Evolutionary conservation across 1,284 basidiomycete genomes (phyloP).

Genomic region (Ustilago lituana): DNA sequence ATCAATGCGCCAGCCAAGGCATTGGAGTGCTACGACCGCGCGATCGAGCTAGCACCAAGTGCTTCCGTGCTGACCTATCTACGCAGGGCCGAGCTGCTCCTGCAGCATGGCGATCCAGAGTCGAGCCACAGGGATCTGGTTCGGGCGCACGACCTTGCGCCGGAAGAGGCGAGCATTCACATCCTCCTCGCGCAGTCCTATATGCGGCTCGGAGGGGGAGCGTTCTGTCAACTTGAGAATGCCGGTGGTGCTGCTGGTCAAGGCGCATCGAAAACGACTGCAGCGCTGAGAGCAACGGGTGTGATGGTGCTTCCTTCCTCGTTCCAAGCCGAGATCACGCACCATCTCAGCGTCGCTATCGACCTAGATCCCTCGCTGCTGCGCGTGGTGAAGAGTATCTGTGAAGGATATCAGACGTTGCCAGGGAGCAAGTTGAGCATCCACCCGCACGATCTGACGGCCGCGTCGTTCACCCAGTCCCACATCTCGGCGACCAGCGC

Average conservation of each 20-base stretch:
- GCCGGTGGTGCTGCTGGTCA: not conserved
- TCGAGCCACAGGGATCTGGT: conserved; percentile 59
- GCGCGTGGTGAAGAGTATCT: conserved; percentile 48
- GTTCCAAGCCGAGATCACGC: conserved; percentile 54
- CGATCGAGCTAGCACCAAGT: conserved; percentile 24
- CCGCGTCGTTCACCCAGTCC: conserved; percentile 15
- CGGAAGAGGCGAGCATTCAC: conserved; percentile 62
- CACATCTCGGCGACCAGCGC: conserved; percentile 5
- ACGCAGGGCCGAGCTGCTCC: conserved; percentile 29
- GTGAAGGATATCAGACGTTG: conserved; percentile 44
- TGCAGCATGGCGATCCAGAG: conserved; percentile 29
- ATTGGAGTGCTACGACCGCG: conserved; percentile 37
- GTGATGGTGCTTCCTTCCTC: conserved; percentile 26
- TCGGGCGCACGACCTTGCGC: conserved; percentile 51
- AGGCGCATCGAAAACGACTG: conserved; percentile 7
- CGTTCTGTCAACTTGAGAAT: conserved; percentile 50
- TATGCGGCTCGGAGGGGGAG: conserved; percentile 62
- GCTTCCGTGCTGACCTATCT: conserved; percentile 42
- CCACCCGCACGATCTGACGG: conserved; percentile 14
- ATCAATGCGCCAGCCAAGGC: conserved; percentile 31
- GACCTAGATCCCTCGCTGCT: conserved; percentile 54
- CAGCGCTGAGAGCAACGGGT: conserved; percentile 16
- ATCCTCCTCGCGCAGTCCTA: conserved; percentile 63
- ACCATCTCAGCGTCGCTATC: conserved; percentile 57
- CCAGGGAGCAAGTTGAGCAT: conserved; percentile 30